Percentiles rank a stretch among this genome's conserved stretches.
Conservation (phyloP, 495 filamentous ascomycete genomes). For the Xanthoparmelia taractica region DNA sequence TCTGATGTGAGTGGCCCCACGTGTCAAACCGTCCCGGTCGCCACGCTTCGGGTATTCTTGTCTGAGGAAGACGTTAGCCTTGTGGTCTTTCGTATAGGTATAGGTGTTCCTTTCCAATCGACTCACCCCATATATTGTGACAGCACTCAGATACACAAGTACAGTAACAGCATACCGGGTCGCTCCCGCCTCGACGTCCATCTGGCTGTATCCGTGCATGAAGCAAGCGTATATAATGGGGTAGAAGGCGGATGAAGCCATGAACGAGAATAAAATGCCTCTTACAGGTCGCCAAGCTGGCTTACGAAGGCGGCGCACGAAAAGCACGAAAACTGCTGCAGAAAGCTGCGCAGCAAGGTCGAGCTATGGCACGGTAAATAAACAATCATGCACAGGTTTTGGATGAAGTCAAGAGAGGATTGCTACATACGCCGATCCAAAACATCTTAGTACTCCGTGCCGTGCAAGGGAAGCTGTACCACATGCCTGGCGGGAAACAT, state of each 20-base stretch:
- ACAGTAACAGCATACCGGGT: conserved; percentile 28
- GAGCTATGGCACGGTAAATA: conserved; percentile 35
- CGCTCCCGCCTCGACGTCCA: conserved; percentile 16
- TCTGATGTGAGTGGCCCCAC: conserved; percentile 70
- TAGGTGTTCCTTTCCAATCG: not conserved
- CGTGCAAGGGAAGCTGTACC: conserved; percentile 44
- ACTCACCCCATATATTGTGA: conserved; percentile 16
- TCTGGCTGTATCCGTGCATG: conserved; percentile 10
- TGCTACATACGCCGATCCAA: conserved; percentile 35
- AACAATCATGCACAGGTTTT: conserved; percentile 25
- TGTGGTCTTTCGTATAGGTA: not conserved
- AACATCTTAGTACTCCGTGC: conserved; percentile 36
- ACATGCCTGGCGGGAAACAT: conserved; percentile 44
- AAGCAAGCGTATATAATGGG: conserved; percentile 18
- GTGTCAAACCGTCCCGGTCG: conserved; percentile 55
- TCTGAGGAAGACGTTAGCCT: conserved; percentile 17
- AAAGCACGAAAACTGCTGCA: conserved; percentile 17
- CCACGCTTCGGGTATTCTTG: conserved; percentile 34
- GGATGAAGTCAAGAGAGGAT: not conserved
- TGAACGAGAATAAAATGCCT: conserved; percentile 16
- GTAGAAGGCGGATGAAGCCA: conserved; percentile 21
- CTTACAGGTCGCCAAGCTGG: conserved; percentile 16
- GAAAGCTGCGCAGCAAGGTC: conserved; percentile 22
- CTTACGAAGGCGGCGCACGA: conserved; percentile 9
- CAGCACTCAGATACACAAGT: conserved; percentile 14